Evolutionary conservation across 1,284 basidiomycete species (phyloP), one percentile per base, ranked within the genome.

Genomic region (Grifola frondosa): DNA sequence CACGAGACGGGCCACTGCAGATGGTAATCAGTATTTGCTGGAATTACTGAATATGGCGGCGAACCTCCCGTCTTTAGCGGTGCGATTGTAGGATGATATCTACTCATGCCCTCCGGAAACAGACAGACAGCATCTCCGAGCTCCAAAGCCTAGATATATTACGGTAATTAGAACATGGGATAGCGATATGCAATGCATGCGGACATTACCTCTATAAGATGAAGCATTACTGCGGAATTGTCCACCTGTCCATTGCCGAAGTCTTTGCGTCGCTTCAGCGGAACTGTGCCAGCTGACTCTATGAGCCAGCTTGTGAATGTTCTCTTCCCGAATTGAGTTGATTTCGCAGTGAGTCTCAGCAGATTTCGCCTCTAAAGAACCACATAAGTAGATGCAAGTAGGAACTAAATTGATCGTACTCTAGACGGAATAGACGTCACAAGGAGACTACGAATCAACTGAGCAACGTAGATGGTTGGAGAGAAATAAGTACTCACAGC

Each of bases 301-400:
- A 93, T 90, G 15, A 93, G 73, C 90, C 91, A 91, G 51, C 85
- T 89, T 3, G 86, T 90, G 62, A 93, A 90, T 3, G 88, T 92
- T 48, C 63, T 74, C 40, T 74, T 81, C 5, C 89, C 87, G 54
- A 93, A 93, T 56, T 88, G 84, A 1, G 89, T 90, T 21, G 87
- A 78, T 60, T 93, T 93, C 10, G 90, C 90, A 0, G 90, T 93
- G 38, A 93, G 66, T 8, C 90, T 78, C 3, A 93, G 65, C 70
- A 91, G 80, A 50, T 83, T 82, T n/a, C 90, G 82, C 49, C 71
- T 78, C 81, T 69, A 37, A 6, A 26, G 23, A 19, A 19, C 32
- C 4, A 26, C 25, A 13, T 33, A 17, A 35, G 30, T 36, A 37
- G 37, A 15, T 38, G 13, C 8, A 30, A 7, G 10, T 20, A 9